phyloP scores from a whole-genome alignment of 371 early-diverging fungal species.

The Apophysomyces trapeziformis region DNA sequence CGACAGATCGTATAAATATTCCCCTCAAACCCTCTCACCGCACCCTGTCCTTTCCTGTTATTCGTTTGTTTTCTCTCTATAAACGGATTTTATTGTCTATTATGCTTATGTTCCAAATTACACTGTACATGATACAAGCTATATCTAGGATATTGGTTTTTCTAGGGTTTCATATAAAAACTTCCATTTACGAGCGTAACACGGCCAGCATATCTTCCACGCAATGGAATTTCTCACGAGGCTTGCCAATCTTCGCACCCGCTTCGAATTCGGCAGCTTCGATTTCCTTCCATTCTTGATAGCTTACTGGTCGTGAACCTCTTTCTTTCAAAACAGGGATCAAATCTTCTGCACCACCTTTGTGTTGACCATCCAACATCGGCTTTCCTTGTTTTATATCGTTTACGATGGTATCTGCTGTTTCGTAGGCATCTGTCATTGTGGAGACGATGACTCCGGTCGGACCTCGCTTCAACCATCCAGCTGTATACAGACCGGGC shows the following conservation, averaged over 20 bases:
- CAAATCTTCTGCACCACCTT: slow-evolving; percentile 34
- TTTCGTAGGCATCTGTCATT: slow-evolving; percentile 93
- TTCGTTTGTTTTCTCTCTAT: background rate
- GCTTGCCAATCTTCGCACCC: slow-evolving; percentile 73
- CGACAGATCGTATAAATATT: slow-evolving; percentile 2
- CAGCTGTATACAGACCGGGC: slow-evolving; percentile 82
- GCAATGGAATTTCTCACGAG: slow-evolving; percentile 78
- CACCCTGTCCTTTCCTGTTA: background rate
- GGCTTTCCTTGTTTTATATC: slow-evolving; percentile 54
- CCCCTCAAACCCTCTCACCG: background rate
- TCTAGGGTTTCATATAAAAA: background rate
- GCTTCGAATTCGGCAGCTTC: slow-evolving; percentile 74
- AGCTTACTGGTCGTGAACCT: slow-evolving; percentile 59
- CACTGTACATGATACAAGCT: no score
- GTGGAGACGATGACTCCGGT: slow-evolving; percentile 95
- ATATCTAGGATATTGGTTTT: background rate
- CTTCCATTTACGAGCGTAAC: slow-evolving; percentile 14
- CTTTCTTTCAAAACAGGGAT: slow-evolving; percentile 27
- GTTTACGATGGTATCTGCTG: slow-evolving; percentile 74
- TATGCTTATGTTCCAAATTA: no score
- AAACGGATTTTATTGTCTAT: background rate
- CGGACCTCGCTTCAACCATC: slow-evolving; percentile 96
- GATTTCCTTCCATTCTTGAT: slow-evolving; percentile 82
- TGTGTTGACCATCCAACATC: slow-evolving; percentile 29
- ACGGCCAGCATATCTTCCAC: slow-evolving; percentile 73